Evolutionary conservation across 257 asterid species (phyloP), one percentile per base, ranked within the genome.

Genomic region (Paraleonurus japonicus): DNA sequence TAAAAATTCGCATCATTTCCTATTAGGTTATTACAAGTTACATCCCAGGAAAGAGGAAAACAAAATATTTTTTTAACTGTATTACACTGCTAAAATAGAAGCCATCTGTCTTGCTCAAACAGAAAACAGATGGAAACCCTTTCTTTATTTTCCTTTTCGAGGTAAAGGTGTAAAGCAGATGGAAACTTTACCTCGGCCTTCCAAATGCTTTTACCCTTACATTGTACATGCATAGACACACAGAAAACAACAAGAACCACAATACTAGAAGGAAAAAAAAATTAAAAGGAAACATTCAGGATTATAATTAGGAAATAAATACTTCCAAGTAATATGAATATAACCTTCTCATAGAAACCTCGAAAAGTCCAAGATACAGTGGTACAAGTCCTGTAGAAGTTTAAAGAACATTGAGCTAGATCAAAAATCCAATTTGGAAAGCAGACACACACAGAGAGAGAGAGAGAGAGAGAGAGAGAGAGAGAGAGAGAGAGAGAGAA

Each of bases 351-450:
- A 77, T 92, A 92, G 72, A 92, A 92, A 69, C 90, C 90, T 72
- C 98, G 92, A 76, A 92, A 92, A 69, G 96, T 88, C 98, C 98
- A 92, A 26, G 98, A 92, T 62, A 92, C 96, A 33, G 98, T 92
- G 41, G 98, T 92, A 81, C 98, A 92, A 54, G 98, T 92, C 93
- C 98, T 92, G 88, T 76, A 75, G 37, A 78, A 78, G 58, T 41
- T 70, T 48, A 37, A 64, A 76, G 51, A 66, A 67, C 43, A 57
- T 64, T 41, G 54, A 77, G 61, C 64, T 47, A 47, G 61, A 57
- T 65, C 53, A 33, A 43, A n/a, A 65, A 65, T 51, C 37, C 26
- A 41, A 9, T 63, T 41, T 19, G 64, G 32, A 53, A 37, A 69
- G 73, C 61, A 16, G n/a, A 67, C 20, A 57, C 30, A 22, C 8